Percentiles rank a stretch among this genome's conserved stretches.
Evolutionary conservation across 2,329 filamentous ascomycete genomes (phyloP).

Genomic region (Calonectria montana): DNA sequence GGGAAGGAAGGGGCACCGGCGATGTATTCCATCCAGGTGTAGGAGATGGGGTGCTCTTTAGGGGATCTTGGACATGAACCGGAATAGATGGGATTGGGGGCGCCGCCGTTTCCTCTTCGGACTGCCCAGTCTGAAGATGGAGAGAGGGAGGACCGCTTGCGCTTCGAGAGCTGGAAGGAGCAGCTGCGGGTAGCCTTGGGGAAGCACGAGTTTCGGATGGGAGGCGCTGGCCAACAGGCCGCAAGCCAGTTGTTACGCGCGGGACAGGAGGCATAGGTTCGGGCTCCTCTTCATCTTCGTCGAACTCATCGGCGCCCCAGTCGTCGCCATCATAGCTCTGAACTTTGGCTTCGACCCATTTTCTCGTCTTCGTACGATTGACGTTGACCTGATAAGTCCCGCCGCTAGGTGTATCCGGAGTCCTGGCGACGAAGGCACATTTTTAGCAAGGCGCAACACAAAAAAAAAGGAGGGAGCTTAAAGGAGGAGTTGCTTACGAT

Average conservation of each 20-base stretch:
- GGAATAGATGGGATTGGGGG: conserved; percentile 15
- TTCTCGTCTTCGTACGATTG: conserved; percentile 88
- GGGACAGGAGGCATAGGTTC: conserved; percentile 53
- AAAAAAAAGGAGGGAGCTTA: not conserved
- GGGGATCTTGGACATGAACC: conserved; percentile 24
- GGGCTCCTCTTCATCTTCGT: conserved; percentile 66
- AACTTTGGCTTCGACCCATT: conserved; percentile 92
- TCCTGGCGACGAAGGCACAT: conserved; percentile 31
- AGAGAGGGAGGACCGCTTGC: conserved; percentile 42
- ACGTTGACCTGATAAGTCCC: conserved; percentile 82
- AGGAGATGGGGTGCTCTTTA: conserved; percentile 28
- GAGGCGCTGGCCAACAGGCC: conserved; percentile 46
- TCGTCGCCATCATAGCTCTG: conserved; percentile 93
- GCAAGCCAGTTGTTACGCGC: conserved; percentile 41
- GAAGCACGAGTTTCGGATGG: conserved; percentile 42
- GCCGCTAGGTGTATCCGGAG: conserved; percentile 46
- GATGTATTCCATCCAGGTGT: conserved; percentile 31
- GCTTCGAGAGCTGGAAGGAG: conserved; percentile 39
- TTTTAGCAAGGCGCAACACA: conserved; percentile 27
- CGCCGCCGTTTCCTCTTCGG: conserved; percentile 6
- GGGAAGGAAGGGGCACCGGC: conserved; percentile 30
- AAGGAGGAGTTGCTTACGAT: conserved; percentile 36
- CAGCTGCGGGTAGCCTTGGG: conserved; percentile 38
- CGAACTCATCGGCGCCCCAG: conserved; percentile 81
- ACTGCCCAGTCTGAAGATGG: conserved; percentile 39